Evolutionary conservation across 2,329 filamentous ascomycete species (phyloP).

Genomic region (Aureobasidium namibiae): DNA sequence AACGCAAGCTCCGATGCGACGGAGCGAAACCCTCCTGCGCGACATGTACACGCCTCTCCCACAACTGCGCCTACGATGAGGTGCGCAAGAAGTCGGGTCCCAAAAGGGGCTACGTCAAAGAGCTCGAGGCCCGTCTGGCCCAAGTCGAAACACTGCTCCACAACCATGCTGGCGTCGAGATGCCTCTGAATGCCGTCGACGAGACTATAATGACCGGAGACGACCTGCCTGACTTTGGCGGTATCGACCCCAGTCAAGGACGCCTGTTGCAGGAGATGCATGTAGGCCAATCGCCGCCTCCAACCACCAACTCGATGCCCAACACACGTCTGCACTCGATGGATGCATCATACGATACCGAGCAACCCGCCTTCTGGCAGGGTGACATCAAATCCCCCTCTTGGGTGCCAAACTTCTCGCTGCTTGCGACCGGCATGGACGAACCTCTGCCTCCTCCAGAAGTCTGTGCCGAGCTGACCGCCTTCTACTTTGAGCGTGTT

Average conservation of each 20-base stretch:
- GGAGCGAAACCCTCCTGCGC: slow-evolving; percentile 76
- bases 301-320: neutral
- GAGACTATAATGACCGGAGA: neutral
- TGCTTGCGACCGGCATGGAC: slow-evolving; percentile 52
- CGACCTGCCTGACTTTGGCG: slow-evolving; percentile 3
- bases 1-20: slow-evolving; percentile 86
- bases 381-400: neutral
- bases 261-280: slow-evolving; percentile 1
- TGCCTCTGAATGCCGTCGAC: neutral
- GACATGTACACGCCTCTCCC: slow-evolving; percentile 78
- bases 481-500: slow-evolving; percentile 84
- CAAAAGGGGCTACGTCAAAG: slow-evolving; percentile 90
- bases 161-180: slow-evolving; percentile 45
- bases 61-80: slow-evolving; percentile 86
- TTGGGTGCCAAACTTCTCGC: neutral
- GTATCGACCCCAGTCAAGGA: neutral
- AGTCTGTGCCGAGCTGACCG: slow-evolving; percentile 79
- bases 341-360: neutral
- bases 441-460: slow-evolving; percentile 73
- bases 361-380: neutral
- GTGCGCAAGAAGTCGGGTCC: slow-evolving; percentile 89
- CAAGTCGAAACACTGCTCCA: slow-evolving; percentile 90
- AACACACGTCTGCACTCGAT: neutral
- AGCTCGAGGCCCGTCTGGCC: slow-evolving; percentile 73
- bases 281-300: neutral